Conservation (phyloP, 1,284 basidiomycete species). For the Microbotryum silenes-acaulis region DNA sequence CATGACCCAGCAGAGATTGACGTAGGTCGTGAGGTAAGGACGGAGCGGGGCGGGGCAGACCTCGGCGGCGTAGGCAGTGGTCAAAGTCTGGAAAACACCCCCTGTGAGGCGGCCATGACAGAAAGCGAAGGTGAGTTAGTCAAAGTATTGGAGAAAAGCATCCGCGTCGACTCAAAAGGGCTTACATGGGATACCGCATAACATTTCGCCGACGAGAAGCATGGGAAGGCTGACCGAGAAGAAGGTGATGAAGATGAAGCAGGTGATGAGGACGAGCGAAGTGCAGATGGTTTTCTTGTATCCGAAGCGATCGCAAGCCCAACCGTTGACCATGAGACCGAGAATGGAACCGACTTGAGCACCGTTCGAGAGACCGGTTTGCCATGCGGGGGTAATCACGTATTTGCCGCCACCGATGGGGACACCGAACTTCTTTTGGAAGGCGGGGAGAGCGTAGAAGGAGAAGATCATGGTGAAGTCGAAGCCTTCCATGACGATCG, state of each 20-base stretch:
- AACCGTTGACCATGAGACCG: constrained; percentile 43
- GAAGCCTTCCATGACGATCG: constrained; percentile 47
- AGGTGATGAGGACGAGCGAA: constrained; percentile 38
- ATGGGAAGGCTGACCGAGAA: constrained; percentile 42
- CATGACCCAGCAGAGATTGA: constrained; percentile 47
- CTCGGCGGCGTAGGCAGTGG: constrained; percentile 47
- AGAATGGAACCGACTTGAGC: constrained; percentile 41
- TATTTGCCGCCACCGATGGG: constrained; percentile 37
- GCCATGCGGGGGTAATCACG: constrained; percentile 45
- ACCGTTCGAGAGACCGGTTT: constrained; percentile 44
- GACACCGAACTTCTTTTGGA: constrained; percentile 37
- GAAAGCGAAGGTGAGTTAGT: constrained; percentile 3
- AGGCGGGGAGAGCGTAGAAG: constrained; percentile 43
- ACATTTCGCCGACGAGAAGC: constrained; percentile 41
- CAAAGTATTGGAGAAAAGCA: background rate
- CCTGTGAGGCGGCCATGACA: background rate
- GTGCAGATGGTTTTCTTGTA: constrained; percentile 40
- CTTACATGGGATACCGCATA: constrained; percentile 39
- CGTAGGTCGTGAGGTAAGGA: constrained; percentile 46
- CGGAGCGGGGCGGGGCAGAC: constrained; percentile 46
- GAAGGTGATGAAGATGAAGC: constrained; percentile 40
- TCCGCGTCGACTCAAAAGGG: background rate
- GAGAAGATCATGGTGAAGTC: constrained; percentile 40
- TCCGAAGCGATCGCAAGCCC: constrained; percentile 43
- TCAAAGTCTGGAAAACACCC: constrained; percentile 43